Percentiles rank a stretch among this genome's conserved stretches.
phyloP scores from a whole-genome alignment of 129 eudicot genomes.

The Flaveria linearis region DNA sequence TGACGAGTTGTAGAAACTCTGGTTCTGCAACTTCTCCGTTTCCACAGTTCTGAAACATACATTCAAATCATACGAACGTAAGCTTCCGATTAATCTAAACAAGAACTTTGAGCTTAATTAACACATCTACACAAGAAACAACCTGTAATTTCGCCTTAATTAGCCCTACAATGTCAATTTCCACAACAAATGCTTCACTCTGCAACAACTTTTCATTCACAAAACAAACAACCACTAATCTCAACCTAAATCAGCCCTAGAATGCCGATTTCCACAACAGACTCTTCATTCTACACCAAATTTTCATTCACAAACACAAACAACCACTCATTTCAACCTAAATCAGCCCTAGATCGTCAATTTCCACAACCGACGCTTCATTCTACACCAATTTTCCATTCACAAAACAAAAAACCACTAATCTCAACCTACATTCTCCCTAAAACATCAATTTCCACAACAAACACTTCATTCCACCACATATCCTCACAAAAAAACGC shows the following conservation, averaged over 20 bases:
- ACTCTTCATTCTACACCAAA: background rate
- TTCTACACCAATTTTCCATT: too few relatives aligned
- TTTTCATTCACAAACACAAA: too few relatives aligned
- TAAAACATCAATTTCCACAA: background rate
- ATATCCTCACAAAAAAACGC: background rate
- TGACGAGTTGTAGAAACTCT: conserved; percentile 67
- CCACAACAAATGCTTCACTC: background rate
- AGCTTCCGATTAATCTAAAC: conserved; percentile 18
- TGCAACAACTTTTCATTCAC: background rate
- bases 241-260: conserved; percentile 1
- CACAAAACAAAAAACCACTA: background rate
- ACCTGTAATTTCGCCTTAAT: background rate
- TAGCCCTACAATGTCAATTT: conserved; percentile 11
- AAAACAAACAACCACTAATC: background rate
- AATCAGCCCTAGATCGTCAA: too few relatives aligned
- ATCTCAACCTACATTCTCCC: background rate
- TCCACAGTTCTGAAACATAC: conserved; percentile 47
- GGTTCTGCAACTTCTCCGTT: conserved; percentile 43
- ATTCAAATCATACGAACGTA: conserved; percentile 11
- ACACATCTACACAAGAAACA: background rate
- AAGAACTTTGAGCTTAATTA: conserved; percentile 1
- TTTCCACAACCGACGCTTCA: too few relatives aligned
- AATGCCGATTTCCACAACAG: background rate
- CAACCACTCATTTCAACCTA: too few relatives aligned
- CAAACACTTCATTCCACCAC: background rate